Evolutionary conservation across 306 rosid species (phyloP).

Genomic region (Dryas octopetala): DNA sequence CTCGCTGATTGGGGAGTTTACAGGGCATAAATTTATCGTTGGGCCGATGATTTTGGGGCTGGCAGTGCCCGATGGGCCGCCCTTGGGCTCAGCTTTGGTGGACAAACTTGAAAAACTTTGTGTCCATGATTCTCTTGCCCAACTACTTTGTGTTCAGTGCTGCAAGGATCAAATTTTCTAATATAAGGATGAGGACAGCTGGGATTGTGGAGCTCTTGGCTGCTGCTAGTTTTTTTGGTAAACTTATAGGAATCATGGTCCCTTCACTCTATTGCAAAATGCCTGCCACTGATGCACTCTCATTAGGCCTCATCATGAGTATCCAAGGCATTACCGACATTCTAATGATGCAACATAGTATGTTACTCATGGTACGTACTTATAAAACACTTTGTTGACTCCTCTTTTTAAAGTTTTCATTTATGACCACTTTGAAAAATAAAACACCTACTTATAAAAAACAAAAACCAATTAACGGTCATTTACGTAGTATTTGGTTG

Average conservation of each 20-base stretch:
- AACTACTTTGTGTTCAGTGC: slow-evolving; percentile 42
- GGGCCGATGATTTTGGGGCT: slow-evolving; percentile 58
- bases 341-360: slow-evolving; percentile 29
- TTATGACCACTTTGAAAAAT: no score
- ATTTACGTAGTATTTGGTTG: no score
- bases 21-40: slow-evolving; percentile 43
- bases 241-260: slow-evolving; percentile 46
- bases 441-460: no score
- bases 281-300: slow-evolving; percentile 38
- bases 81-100: slow-evolving; percentile 51
- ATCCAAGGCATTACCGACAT: slow-evolving; percentile 55
- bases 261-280: slow-evolving; percentile 54
- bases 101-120: slow-evolving; percentile 42
- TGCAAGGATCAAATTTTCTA: slow-evolving; percentile 14
- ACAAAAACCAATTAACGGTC: no score
- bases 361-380: background rate
- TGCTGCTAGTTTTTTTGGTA: slow-evolving; percentile 35
- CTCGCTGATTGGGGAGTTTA: slow-evolving; percentile 34
- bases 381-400: no score
- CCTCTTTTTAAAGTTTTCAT: no score
- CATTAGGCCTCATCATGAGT: slow-evolving; percentile 52
- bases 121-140: slow-evolving; percentile 41
- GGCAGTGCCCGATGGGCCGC: slow-evolving; percentile 65
- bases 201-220: slow-evolving; percentile 29
- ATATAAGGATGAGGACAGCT: slow-evolving; percentile 14